Evolutionary conservation across 805 yeast species (phyloP).

Genomic region (Metschnikowia vanudenii): DNA sequence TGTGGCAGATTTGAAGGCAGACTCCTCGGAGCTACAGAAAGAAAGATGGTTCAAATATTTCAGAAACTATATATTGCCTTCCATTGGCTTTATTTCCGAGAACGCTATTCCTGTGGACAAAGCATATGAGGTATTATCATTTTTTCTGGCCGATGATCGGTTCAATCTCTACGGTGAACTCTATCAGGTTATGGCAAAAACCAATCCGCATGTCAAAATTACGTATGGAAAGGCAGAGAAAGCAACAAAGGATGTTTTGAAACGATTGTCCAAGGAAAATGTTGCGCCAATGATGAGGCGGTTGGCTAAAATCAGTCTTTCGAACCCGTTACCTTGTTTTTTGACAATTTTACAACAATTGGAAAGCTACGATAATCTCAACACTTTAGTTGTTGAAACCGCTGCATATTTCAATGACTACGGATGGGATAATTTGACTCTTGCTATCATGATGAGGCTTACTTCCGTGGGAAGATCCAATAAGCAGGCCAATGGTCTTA

Average conservation of each 20-base stretch:
- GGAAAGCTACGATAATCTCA: constrained; percentile 88
- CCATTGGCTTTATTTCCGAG: constrained; percentile 50
- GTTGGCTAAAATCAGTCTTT: constrained; percentile 65
- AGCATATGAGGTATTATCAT: constrained; percentile 52
- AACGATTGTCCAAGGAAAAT: constrained; percentile 79
- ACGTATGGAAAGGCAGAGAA: constrained; percentile 70
- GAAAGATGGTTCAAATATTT: constrained; percentile 55
- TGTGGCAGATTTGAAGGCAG: constrained; percentile 30
- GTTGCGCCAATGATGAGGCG: constrained; percentile 68
- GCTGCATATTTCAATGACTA: constrained; percentile 71
- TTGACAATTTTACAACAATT: constrained; percentile 72
- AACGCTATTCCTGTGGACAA: constrained; percentile 62
- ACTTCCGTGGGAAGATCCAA: constrained; percentile 62
- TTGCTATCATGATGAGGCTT: constrained; percentile 67
- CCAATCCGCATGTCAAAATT: constrained; percentile 52
- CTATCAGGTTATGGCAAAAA: constrained; percentile 55
- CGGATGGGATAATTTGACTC: constrained; percentile 84
- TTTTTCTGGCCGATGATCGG: constrained; percentile 60
- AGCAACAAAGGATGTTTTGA: constrained; percentile 72
- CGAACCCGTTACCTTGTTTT: constrained; percentile 79
- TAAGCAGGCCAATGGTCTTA: constrained; percentile 74
- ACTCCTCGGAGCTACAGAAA: constrained; percentile 13
- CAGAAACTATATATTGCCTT: constrained; percentile 66
- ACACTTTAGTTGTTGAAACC: constrained; percentile 69
- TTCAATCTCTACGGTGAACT: constrained; percentile 82